Evolutionary conservation across 208 protist genomes (phyloP), one percentile per base, ranked within the genome.

Genomic region (Crithidia acanthocephali): DNA sequence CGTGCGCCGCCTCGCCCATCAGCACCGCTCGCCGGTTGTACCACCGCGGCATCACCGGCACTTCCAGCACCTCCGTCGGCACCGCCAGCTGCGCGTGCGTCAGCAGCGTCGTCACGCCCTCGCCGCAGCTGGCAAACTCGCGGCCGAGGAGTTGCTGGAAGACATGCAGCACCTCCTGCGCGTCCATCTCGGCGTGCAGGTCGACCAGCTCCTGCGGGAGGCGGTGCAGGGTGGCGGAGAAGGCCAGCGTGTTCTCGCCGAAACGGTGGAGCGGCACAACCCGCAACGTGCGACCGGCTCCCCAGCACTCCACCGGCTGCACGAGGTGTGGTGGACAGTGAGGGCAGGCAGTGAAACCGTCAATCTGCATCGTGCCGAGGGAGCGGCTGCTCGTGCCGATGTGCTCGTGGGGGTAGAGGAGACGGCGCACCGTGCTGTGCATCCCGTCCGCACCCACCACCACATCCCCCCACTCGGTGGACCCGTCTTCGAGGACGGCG

Each of bases 11-110:
- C 59, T 97, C 92, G 16, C 92, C 92, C 44, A 95, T 83, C 9
- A 97, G 66, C 52, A 97, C 87, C 4, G 92, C 92, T 5, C 92
- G 80, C 23, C 87, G 87, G 74, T 97, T 97, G 76, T 80, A 95
- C 90, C 92, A 97, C 22, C 90, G 85, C 28, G 92, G 89, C 89
- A 97, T 95, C 45, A 97, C 78, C 30, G 92, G 92, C 18, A 94
- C 90, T 72, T 97, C 90, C 30, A 94, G 47, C 20, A 87, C 61
- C 79, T 95, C 88, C n/a, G 74, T 81, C 13, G 86, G 86, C 20
- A 93, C 64, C 52, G 86, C 90, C 27, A 95, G 40, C 28, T 80
- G 80, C 22, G 88, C 90, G 15, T 56, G 30, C 6, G 68, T 33
- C 6, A 97, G 73, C 20, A 90, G 53, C 20, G 47, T 18, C 0